These are phyloP conservation scores for Arthrinium phaeospermum DNA, from an alignment of 2,329 filamentous ascomycete species.

Conservation along the genomic window DNA sequence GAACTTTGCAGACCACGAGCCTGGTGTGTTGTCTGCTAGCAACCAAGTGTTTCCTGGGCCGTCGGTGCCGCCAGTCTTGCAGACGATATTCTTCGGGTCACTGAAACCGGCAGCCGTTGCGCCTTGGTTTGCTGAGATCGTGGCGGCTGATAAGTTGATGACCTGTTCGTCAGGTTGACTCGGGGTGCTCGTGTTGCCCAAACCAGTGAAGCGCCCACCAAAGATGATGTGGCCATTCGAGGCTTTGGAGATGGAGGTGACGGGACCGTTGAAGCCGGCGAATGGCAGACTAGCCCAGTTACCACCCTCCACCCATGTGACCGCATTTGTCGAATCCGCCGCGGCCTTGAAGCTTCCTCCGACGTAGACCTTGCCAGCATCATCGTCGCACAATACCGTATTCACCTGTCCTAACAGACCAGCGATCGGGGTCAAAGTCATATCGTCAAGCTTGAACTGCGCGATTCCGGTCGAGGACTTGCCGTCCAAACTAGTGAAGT, in stretches of 20 bases:
- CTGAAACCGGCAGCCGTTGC: conserved; percentile 68
- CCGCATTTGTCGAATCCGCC: conserved; percentile 85
- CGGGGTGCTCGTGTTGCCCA: conserved; percentile 79
- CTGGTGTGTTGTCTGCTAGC: conserved; percentile 74
- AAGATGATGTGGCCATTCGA: conserved; percentile 88
- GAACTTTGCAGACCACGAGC: conserved; percentile 84
- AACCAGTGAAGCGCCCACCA: conserved; percentile 85
- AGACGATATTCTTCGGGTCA: conserved; percentile 82
- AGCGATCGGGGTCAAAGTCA: conserved; percentile 72
- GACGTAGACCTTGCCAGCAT: conserved; percentile 82
- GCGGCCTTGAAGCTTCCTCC: conserved; percentile 82
- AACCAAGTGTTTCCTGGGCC: conserved; percentile 83
- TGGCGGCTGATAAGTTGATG: conserved; percentile 83
- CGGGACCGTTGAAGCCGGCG: conserved; percentile 91
- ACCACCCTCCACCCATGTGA: conserved; percentile 73
- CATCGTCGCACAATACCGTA: conserved; percentile 80
- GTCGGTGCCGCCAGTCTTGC: conserved; percentile 71
- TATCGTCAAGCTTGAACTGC: conserved; percentile 76
- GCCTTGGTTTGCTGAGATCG: conserved; percentile 70
- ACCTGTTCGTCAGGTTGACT: conserved; percentile 74
- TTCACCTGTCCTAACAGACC: conserved; percentile 85
- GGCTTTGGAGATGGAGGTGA: conserved; percentile 82
- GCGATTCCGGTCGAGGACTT: conserved; percentile 80
- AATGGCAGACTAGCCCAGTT: conserved; percentile 86
- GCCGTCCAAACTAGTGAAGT: conserved; percentile 89